Conservation (phyloP, 1,284 basidiomycete genomes). For the Mycosarcoma mackinlayi region DNA sequence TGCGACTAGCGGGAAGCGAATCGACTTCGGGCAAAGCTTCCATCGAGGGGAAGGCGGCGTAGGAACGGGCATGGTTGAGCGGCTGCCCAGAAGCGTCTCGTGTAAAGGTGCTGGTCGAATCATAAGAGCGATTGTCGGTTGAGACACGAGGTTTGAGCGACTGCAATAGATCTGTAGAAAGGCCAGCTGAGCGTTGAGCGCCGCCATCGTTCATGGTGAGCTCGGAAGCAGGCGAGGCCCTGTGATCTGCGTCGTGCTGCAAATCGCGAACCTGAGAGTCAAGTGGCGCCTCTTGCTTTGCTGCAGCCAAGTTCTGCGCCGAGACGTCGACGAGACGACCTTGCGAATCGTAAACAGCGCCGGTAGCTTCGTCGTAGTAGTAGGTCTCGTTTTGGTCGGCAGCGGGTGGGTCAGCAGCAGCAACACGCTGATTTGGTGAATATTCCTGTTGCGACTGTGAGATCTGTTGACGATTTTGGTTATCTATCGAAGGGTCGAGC, state of each 20-base stretch:
- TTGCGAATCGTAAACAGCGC: constrained; percentile 60
- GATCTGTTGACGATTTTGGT: constrained; percentile 35
- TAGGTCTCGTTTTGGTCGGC: constrained; percentile 48
- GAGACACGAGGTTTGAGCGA: constrained; percentile 21
- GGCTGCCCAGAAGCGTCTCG: constrained; percentile 27
- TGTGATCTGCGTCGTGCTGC: constrained; percentile 6
- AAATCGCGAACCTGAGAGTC: constrained; percentile 11
- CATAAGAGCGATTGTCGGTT: constrained; percentile 45
- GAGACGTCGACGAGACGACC: constrained; percentile 58
- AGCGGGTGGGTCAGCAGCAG: constrained; percentile 6
- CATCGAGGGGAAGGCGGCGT: constrained; percentile 50
- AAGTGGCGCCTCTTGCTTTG: background rate
- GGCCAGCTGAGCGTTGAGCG: constrained; percentile 1
- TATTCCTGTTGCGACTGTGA: background rate
- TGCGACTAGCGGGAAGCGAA: constrained; percentile 38
- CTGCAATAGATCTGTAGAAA: constrained; percentile 12
- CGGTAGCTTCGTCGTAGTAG: constrained; percentile 63
- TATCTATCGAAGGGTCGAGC: constrained; percentile 48
- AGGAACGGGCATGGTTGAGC: constrained; percentile 46
- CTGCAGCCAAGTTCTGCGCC: constrained; percentile 15
- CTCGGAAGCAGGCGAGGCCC: constrained; percentile 19
- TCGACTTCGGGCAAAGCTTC: constrained; percentile 52
- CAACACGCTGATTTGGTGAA: constrained; percentile 8
- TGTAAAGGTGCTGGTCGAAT: constrained; percentile 39
- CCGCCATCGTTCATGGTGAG: constrained; percentile 22